Base-by-base conservation (phyloP, 495 filamentous ascomycete genomes). In the Talaromyces ruber region DNA sequence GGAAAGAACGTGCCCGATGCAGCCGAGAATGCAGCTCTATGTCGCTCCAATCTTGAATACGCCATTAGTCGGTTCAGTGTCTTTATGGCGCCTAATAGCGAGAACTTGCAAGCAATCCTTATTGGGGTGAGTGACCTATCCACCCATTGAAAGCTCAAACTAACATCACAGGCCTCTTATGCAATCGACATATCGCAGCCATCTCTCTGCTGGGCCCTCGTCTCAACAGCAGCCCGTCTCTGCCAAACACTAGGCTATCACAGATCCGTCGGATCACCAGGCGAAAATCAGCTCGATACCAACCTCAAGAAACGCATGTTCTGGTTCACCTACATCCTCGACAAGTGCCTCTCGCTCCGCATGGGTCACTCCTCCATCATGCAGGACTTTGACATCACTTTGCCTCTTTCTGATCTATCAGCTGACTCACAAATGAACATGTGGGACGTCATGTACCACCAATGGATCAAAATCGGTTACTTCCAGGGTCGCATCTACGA, bases 211-310 rank as follows among this genome's bases (percentile, higher is more conserved):
- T 84, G 85, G 79, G 79, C 82, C 2, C 69, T 89, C 26, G 81
- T 77, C n/a, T 79, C 81, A 1, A 77, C 73, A 1, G 86, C 86
- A 1, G 78, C 79, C 12, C 76, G 79, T 8, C 75, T 89, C 57
- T 88, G 85, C 67, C 83, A 87, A 63, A 84, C 76, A 0, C 76
- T 88, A 0, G 87, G 86, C 12, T 87, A 84, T 62, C 86, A 90
- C 65, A 83, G 84, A 6, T 76, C 76, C 1, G 82, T 81, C 75
- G 76, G 81, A 18, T 32, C 59, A 11, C 37, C 59, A 2, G 63
- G 79, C 51, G 79, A 83, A 45, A 70, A 63, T 3, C 62, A 64
- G 0, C 54, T 68, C 24, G 69, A 75, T 28, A 73, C 71, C 26
- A 70, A 77, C 7, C 62, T 75, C 30, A 75, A 72, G 30, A 68